A percentile compares a stretch with the other conserved stretches of the same genome.
Evolutionary conservation across 257 asterid genomes (phyloP).

Genomic region (Solanum sparsipilum): DNA sequence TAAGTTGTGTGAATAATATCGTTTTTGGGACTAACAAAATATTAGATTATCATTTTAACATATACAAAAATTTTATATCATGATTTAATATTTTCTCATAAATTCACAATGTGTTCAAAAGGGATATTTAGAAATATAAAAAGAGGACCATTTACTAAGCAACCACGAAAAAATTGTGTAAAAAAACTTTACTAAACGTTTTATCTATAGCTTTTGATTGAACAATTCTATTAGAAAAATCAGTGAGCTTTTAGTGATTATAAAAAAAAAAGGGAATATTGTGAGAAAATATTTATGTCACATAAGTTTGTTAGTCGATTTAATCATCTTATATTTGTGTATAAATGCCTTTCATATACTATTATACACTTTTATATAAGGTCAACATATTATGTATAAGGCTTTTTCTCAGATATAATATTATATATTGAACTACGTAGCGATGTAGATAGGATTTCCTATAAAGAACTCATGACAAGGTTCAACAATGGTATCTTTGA

Average conservation of each 20-base stretch:
- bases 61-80: neutral
- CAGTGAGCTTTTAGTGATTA: neutral
- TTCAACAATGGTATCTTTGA: slow-evolving; percentile 39
- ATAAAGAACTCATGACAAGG: slow-evolving; percentile 26
- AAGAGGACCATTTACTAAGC: too few relatives aligned
- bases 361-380: too few relatives aligned
- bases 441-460: neutral
- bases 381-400: too few relatives aligned
- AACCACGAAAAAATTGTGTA: neutral
- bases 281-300: neutral
- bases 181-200: neutral
- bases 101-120: neutral
- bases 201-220: neutral
- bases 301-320: neutral
- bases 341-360: neutral
- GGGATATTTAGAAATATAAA: neutral
- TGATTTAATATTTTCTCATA: neutral
- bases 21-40: neutral
- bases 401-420: too few relatives aligned
- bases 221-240: neutral
- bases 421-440: neutral
- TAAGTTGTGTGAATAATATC: neutral
- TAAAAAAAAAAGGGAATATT: neutral
- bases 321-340: too few relatives aligned
- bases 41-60: too few relatives aligned